Evolutionary conservation across 768 basidiomycete genomes (phyloP).

Genomic region (Scleroderma citrinum): DNA sequence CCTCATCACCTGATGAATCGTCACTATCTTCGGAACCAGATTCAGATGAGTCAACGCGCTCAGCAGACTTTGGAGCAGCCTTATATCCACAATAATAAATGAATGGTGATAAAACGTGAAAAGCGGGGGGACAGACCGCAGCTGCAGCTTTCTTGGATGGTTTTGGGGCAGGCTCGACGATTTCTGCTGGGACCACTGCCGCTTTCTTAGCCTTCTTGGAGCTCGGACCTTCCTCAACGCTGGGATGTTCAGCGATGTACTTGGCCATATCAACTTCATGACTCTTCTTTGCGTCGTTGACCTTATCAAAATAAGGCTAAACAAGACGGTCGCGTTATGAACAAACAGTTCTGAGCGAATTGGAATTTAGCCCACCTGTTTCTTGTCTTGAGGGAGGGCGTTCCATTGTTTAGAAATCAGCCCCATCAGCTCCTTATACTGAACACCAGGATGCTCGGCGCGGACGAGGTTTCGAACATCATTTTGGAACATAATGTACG

Average conservation of each 20-base stretch:
- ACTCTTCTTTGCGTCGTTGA: slow-evolving; percentile 52
- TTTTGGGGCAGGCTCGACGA: slow-evolving; percentile 30
- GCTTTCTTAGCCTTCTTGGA: slow-evolving; percentile 28
- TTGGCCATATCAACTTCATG: slow-evolving; percentile 60
- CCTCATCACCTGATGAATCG: slow-evolving; percentile 23
- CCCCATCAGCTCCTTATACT: slow-evolving; percentile 66
- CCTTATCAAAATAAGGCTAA: slow-evolving; percentile 33
- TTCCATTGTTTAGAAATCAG: slow-evolving; percentile 75
- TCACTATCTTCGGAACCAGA: slow-evolving; percentile 25
- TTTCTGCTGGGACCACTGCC: slow-evolving; percentile 4
- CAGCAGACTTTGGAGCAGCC: slow-evolving; percentile 11
- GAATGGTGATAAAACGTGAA: slow-evolving; percentile 10
- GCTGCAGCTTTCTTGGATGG: slow-evolving; percentile 17
- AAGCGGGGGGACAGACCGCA: slow-evolving; percentile 19
- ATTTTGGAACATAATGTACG: slow-evolving; percentile 94
- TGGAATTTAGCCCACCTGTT: slow-evolving; percentile 50
- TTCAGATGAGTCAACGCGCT: slow-evolving; percentile 23
- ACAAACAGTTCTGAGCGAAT: background rate
- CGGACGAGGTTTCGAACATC: slow-evolving; percentile 74
- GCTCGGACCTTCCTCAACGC: slow-evolving; percentile 40
- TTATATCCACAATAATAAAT: slow-evolving; percentile 10
- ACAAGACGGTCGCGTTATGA: background rate
- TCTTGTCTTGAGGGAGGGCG: slow-evolving; percentile 58
- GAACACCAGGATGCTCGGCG: slow-evolving; percentile 53
- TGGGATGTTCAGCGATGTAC: slow-evolving; percentile 53